phyloP scores from a whole-genome alignment of 2,329 filamentous ascomycete species.

The Elsinoe perseae region DNA sequence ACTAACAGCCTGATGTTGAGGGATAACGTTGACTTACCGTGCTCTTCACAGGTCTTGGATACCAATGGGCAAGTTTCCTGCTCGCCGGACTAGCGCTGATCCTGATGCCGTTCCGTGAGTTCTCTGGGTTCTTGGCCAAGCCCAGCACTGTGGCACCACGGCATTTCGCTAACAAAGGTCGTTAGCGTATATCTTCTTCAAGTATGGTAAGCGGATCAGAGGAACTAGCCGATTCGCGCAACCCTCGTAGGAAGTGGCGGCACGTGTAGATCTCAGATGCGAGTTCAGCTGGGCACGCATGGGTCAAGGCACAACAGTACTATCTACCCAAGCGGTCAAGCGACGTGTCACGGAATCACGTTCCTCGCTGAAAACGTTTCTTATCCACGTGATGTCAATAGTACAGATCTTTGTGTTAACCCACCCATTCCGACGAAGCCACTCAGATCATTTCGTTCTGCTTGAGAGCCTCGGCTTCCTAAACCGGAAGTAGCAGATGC shows the following conservation, averaged over 20 bases:
- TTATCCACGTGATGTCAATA: conserved; percentile 24
- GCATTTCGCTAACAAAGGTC: conserved; percentile 20
- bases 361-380: background rate
- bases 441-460: background rate
- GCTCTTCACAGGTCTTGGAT: conserved; percentile 35
- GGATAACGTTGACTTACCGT: conserved; percentile 36
- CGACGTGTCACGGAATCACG: conserved; percentile 5
- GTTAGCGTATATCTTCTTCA: conserved; percentile 41
- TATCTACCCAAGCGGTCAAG: background rate
- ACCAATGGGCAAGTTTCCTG: conserved; percentile 44
- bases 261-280: conserved; percentile 11
- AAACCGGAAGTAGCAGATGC: background rate
- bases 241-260: background rate
- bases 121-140: background rate
- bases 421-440: background rate
- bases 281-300: background rate
- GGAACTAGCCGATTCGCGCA: conserved; percentile 39
- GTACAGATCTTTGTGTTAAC: conserved; percentile 8
- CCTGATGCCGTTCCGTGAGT: conserved; percentile 40
- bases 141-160: conserved; percentile 22
- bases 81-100: conserved; percentile 43
- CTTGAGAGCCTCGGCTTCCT: background rate
- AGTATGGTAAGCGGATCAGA: conserved; percentile 43
- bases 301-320: background rate
- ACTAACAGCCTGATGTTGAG: conserved; percentile 3